Base-by-base conservation (phyloP, 371 early-diverging fungal genomes). In the Apophysomyces elegans region DNA sequence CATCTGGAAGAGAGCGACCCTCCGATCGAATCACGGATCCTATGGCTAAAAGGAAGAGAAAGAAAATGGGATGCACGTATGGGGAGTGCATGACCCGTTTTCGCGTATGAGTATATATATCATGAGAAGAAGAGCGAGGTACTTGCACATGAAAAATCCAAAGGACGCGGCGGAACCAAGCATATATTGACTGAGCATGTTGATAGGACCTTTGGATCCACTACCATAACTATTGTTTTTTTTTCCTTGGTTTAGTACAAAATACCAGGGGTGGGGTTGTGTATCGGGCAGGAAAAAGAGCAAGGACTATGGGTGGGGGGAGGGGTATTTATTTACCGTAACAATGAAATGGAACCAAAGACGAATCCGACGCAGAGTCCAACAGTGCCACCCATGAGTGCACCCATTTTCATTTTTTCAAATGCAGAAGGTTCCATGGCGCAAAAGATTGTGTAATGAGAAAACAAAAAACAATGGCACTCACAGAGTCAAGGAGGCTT, bases 341-440 rank as follows among this genome's bases (percentile, higher is more conserved):
- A 75, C n/a, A 90, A 64, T 41, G 85, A 84, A 62, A 88, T 77
- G 57, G 81, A 84, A 26, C 94, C 94, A 75, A 92, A 90, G 26
- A 93, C 90, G 61, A 90, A 85, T 16, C 94, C 94, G 50, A 94
- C 86, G 70, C 93, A 91, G 44, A 90, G 84, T 14, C 94, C 94
- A 56, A 94, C 93, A 35, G 91, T 87, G 43, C 91, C 89, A 46
- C 94, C 94, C 94, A 92, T 92, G 62, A 90, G 75, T 58, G 90
- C 87, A 59, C 94, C 93, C 87, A 91, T 84, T 72, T 92, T 92
- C 73, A 89, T 83, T 66, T 91, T 90, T 58, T 93, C 91, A 70
- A 86, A 84, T 46, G 80, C 73, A 38, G 84, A 76, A 47, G 88
- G 88, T 60, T 89, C 86, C 89, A 86, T 85, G 54, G 21, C 21